Percentiles rank a stretch among this genome's conserved stretches.
These are phyloP conservation scores for Debaryomyces psychrophilus DNA, from an alignment of 1,139 yeast species.

Conservation along the genomic window DNA sequence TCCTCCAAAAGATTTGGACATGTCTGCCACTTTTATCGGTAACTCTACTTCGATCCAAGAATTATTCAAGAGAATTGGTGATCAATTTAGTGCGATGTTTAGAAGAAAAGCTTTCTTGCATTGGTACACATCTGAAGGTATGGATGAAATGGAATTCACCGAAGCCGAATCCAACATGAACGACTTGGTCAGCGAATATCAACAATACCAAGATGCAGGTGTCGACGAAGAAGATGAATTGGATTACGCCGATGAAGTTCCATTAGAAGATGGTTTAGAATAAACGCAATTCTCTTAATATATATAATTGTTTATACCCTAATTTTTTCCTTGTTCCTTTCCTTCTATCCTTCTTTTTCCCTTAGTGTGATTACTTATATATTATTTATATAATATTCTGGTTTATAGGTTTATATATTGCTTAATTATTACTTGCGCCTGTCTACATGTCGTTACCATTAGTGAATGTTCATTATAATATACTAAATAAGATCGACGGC, in stretches of 20 bases:
- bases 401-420: slow-evolving; percentile 13
- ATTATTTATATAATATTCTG: slow-evolving; percentile 12
- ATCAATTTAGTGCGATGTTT: slow-evolving; percentile 89
- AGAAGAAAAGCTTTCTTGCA: slow-evolving; percentile 93
- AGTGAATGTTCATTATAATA: slow-evolving; percentile 9
- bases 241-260: slow-evolving; percentile 68
- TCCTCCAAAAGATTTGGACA: slow-evolving; percentile 82
- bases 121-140: slow-evolving; percentile 94
- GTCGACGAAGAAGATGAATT: slow-evolving; percentile 72
- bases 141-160: slow-evolving; percentile 92
- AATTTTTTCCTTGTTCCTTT: slow-evolving; percentile 9
- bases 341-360: slow-evolving; percentile 12
- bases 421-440: slow-evolving; percentile 5
- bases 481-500: slow-evolving; percentile 2
- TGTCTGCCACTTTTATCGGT: slow-evolving; percentile 91
- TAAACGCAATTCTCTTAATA: slow-evolving; percentile 19
- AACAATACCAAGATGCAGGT: slow-evolving; percentile 87
- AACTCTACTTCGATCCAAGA: slow-evolving; percentile 92
- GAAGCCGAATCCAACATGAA: slow-evolving; percentile 86
- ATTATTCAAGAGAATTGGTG: slow-evolving; percentile 85
- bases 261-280: slow-evolving; percentile 57
- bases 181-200: slow-evolving; percentile 86
- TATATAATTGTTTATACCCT: slow-evolving; percentile 10
- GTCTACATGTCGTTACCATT: slow-evolving; percentile 2
- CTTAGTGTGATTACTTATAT: slow-evolving; percentile 12